Percentiles rank a stretch among this genome's conserved stretches.
These are phyloP conservation scores for Botrytis fabae DNA, from an alignment of 2,329 filamentous ascomycete genomes.

Conservation along the genomic window DNA sequence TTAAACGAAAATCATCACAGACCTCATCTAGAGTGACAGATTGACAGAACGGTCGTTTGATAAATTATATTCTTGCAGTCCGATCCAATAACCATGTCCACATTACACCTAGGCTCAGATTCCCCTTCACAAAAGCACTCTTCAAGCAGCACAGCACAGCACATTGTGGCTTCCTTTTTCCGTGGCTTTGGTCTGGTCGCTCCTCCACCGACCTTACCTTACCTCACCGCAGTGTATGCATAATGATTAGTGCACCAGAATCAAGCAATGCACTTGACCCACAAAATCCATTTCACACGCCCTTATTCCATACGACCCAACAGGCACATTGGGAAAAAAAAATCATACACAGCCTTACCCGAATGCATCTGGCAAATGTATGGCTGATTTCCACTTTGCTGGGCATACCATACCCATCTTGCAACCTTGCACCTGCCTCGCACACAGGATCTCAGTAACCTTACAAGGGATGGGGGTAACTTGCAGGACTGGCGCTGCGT, in stretches of 20 bases:
- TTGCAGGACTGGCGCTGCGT: constrained; percentile 12
- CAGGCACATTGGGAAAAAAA: constrained; percentile 13
- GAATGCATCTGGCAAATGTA: constrained; percentile 24
- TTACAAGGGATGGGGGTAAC: constrained; percentile 8
- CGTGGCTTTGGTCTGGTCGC: constrained; percentile 14
- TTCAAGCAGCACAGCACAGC: constrained; percentile 2
- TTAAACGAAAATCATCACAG: constrained; percentile 13
- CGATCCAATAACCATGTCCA: neutral
- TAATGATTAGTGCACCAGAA: constrained; percentile 19
- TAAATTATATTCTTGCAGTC: neutral
- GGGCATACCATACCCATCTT: constrained; percentile 5
- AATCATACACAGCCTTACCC: constrained; percentile 25
- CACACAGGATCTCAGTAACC: constrained; percentile 11
- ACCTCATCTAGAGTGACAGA: constrained; percentile 12
- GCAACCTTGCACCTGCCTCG: constrained; percentile 9
- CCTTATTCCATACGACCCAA: neutral
- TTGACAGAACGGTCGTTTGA: constrained; percentile 5
- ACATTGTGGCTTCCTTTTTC: constrained; percentile 15
- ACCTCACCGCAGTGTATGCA: constrained; percentile 22
- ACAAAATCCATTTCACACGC: constrained; percentile 3
- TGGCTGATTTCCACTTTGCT: constrained; percentile 14
- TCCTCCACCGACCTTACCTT: constrained; percentile 3
- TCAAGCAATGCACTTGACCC: constrained; percentile 1
- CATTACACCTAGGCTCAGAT: neutral
- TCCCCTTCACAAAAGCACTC: neutral